These are phyloP conservation scores for Cladorrhinum sp. DNA, from an alignment of 2,329 filamentous ascomycete genomes.

Conservation along the genomic window DNA sequence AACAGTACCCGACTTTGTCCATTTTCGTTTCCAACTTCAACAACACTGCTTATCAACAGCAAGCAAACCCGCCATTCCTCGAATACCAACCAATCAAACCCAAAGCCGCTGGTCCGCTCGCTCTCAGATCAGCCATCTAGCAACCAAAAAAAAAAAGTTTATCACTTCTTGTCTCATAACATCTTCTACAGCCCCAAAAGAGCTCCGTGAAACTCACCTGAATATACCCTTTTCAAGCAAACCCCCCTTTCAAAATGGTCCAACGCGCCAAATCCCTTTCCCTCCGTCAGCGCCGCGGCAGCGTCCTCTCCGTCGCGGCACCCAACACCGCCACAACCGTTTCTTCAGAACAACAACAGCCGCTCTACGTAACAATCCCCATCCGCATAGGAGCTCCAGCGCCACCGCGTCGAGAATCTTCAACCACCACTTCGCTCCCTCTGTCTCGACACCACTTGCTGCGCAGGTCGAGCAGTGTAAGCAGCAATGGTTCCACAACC, in stretches of 20 bases:
- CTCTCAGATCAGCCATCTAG: background rate
- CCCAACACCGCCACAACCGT: background rate
- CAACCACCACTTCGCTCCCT: background rate
- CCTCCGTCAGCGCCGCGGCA: background rate
- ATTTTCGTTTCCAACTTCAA: background rate
- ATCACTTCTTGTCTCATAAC: too few species aligned
- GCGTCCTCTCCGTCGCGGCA: background rate
- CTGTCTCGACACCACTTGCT: background rate
- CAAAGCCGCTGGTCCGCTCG: background rate
- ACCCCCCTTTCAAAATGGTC: background rate
- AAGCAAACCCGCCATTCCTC: background rate
- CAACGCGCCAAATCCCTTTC: background rate
- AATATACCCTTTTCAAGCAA: background rate
- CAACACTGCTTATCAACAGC: background rate
- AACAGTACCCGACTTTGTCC: background rate
- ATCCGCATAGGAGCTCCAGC: background rate
- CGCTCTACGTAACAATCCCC: background rate
- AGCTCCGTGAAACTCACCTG: too few species aligned
- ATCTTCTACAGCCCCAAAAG: too few species aligned
- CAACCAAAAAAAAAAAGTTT: background rate
- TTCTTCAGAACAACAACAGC: background rate
- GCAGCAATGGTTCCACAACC: background rate
- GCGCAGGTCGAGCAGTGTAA: background rate
- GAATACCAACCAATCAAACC: background rate
- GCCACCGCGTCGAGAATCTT: background rate